Conservation (phyloP, 768 basidiomycete species). For the Royoungia palumana region DNA sequence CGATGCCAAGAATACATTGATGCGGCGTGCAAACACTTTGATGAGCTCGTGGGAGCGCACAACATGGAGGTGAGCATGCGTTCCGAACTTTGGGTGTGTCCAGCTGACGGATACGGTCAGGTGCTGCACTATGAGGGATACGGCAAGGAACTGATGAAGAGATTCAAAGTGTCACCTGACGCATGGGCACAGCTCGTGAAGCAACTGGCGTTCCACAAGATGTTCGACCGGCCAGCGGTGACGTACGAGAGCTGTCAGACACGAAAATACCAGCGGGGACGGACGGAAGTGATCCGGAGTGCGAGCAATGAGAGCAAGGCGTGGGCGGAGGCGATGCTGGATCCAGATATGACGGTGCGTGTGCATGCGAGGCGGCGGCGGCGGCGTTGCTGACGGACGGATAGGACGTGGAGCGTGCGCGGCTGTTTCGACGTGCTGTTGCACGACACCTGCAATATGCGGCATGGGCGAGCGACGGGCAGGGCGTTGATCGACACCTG, state of each 20-base stretch:
- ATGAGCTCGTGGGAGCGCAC: constrained; percentile 71
- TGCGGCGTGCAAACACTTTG: constrained; percentile 64
- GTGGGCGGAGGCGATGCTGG: constrained; percentile 89
- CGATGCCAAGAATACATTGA: constrained; percentile 51
- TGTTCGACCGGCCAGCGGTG: constrained; percentile 68
- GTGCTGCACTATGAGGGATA: constrained; percentile 85
- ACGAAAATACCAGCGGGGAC: constrained; percentile 82
- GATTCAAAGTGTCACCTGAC: constrained; percentile 80
- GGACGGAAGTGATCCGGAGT: constrained; percentile 93
- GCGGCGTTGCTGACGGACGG: constrained; percentile 1
- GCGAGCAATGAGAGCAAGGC: constrained; percentile 78
- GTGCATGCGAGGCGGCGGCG: fast-evolving
- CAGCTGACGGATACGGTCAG: constrained; percentile 30
- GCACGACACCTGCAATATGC: constrained; percentile 85
- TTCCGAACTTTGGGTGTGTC: background rate
- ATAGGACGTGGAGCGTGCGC: constrained; percentile 55
- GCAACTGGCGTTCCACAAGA: constrained; percentile 92
- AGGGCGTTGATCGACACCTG: constrained; percentile 93
- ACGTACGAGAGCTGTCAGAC: constrained; percentile 96
- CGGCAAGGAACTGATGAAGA: constrained; percentile 85
- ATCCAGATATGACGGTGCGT: constrained; percentile 48
- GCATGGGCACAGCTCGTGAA: constrained; percentile 95
- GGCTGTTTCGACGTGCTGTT: constrained; percentile 72
- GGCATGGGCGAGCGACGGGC: constrained; percentile 88
- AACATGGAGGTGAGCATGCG: constrained; percentile 61